These are phyloP conservation scores for Cordyceps pruinosa DNA, from an alignment of 2,329 filamentous ascomycete species.

Conservation along the genomic window DNA sequence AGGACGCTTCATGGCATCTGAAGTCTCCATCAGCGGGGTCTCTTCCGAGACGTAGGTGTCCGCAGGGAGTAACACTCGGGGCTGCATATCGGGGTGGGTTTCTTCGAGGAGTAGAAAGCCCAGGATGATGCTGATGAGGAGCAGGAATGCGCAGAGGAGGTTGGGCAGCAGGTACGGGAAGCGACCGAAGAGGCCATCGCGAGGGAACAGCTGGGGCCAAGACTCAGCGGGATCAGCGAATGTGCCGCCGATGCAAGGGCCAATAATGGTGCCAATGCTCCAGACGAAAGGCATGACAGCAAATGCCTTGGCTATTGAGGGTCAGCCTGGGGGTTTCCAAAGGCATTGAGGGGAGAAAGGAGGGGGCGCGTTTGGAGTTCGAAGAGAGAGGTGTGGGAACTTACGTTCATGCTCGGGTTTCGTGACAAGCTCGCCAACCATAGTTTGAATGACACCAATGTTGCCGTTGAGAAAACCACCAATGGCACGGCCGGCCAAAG, in stretches of 20 bases:
- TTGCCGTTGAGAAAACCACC: conserved; percentile 87
- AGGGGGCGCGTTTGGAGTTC: not conserved
- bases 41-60: conserved; percentile 53
- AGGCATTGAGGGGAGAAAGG: not conserved
- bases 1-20: conserved; percentile 66
- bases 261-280: conserved; percentile 83
- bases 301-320: conserved; percentile 63
- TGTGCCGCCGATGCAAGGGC: conserved; percentile 79
- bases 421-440: conserved; percentile 82
- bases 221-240: conserved; percentile 72
- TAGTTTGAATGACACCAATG: conserved; percentile 84
- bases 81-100: conserved; percentile 78
- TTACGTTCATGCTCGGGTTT: conserved; percentile 80
- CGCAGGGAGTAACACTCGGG: conserved; percentile 38
- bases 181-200: conserved; percentile 60
- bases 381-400: conserved; percentile 26
- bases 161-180: conserved; percentile 91
- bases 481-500: conserved; percentile 65
- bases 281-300: conserved; percentile 93
- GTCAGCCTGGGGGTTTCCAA: conserved; percentile 15
- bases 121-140: conserved; percentile 70
- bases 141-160: conserved; percentile 69
- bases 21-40: conserved; percentile 68
- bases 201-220: conserved; percentile 65
- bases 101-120: conserved; percentile 80